Evolutionary conservation across 139 green algal genomes (phyloP), one percentile per base, ranked within the genome.

Genomic region (Picochlorum sp.): DNA sequence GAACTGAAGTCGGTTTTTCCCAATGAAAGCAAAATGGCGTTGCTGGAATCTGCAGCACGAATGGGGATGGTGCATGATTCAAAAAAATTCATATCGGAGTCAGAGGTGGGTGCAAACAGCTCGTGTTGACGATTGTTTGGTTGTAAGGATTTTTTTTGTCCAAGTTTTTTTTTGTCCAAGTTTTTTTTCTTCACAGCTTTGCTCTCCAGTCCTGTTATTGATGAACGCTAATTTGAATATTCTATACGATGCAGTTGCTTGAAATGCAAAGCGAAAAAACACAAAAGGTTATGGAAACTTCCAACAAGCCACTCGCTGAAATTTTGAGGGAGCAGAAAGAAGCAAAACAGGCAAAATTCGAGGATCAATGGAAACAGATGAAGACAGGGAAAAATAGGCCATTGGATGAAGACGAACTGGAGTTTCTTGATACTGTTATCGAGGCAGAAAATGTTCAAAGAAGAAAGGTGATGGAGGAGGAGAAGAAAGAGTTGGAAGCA

Each of bases 361-460:
- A 85, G 47, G 80, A 86, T 10, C 50, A 73, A 31, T 90, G 86
- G 85, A 81, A 74, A 53, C 50, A 63, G 31, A 94, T 94, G 85
- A 94, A 94, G 67, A 60, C 51, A 32, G 67, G 85, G 43, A 91
- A 90, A 63, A 91, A 94, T 66, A 63, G 80, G 44, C 84, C 86
- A 0, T 63, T 94, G 24, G 84, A 94, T 12, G 67, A 79, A n/a
- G 86, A 94, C 7, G 86, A 94, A 59, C 29, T 86, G 4, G 61
- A 85, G 41, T 94, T 92, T 66, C 35, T 89, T 2, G 73, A 89
- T 50, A 8, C 2, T 2, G 24, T 90, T 7, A 55, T 61, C 10
- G 35, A 72, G 14, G 50, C 61, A 25, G 73, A 84, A 39, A 51
- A 55, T 3, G 32, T 36, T 26, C 29, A 62, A 28, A 47, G 75